Conservation (phyloP, 1,284 basidiomycete genomes). For the Exobasidium cylindrosporum region DNA sequence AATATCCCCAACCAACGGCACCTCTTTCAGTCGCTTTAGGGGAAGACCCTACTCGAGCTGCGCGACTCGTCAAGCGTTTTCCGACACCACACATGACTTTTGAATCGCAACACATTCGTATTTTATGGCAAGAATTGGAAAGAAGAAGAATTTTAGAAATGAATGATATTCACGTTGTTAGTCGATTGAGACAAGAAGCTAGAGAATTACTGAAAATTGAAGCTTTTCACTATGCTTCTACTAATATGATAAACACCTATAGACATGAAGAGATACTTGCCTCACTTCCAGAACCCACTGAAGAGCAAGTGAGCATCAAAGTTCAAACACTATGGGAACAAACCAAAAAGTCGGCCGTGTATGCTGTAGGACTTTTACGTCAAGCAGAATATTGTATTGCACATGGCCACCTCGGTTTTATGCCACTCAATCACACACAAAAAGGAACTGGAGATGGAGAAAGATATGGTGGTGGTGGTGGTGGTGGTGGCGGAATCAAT, state of each 20-base stretch:
- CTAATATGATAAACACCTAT: neutral
- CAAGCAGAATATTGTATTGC: constrained; percentile 8
- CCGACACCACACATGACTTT: neutral
- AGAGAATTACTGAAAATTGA: neutral
- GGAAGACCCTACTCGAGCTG: neutral
- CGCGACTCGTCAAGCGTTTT: neutral
- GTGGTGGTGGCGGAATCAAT: neutral
- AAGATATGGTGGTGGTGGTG: too few relatives aligned
- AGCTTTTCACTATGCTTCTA: neutral
- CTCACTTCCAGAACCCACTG: neutral
- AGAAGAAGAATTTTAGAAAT: constrained; percentile 6
- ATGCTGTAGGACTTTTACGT: constrained; percentile 7
- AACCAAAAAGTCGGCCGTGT: neutral
- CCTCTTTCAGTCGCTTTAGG: neutral
- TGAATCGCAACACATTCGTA: constrained; percentile 1
- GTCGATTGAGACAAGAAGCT: neutral
- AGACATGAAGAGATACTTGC: neutral
- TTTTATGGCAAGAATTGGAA: constrained; percentile 11
- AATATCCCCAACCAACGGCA: neutral
- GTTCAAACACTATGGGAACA: constrained; percentile 1
- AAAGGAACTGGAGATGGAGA: neutral
- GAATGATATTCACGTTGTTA: neutral
- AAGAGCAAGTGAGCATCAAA: neutral
- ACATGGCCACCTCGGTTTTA: neutral
- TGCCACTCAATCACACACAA: neutral